A percentile compares a stretch with the other conserved stretches of the same genome.
phyloP scores from a whole-genome alignment of 2,329 filamentous ascomycete genomes.

The Penicillium rolfsii region DNA sequence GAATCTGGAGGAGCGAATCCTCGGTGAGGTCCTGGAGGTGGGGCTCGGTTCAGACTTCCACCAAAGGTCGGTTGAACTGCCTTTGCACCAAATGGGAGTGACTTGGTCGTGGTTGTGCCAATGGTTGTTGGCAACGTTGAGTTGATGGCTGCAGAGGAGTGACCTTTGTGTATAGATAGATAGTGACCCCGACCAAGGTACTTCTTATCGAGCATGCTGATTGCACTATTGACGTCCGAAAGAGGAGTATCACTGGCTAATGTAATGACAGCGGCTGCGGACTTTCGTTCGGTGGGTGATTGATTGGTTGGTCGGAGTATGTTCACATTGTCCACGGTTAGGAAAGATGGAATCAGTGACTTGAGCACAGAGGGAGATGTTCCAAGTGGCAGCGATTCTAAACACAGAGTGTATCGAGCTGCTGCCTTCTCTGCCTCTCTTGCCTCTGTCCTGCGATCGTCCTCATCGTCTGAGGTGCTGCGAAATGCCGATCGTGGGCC shows the following conservation, averaged over 20 bases:
- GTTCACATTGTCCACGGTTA: constrained; percentile 74
- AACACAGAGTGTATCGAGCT: constrained; percentile 59
- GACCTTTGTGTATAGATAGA: constrained; percentile 76
- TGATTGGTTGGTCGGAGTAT: constrained; percentile 62
- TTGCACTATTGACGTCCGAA: constrained; percentile 78
- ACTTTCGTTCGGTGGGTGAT: constrained; percentile 64
- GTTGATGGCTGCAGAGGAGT: constrained; percentile 74
- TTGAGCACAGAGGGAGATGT: constrained; percentile 56
- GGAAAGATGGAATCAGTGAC: constrained; percentile 53
- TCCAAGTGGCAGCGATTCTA: constrained; percentile 58
- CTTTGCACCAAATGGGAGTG: constrained; percentile 78
- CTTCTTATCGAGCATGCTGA: constrained; percentile 76
- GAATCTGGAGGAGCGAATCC: constrained; percentile 78
- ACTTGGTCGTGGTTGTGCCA: constrained; percentile 53
- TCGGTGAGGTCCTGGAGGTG: constrained; percentile 54
- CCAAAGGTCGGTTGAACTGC: constrained; percentile 56
- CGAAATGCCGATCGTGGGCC: constrained; percentile 47
- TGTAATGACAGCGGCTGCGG: constrained; percentile 76
- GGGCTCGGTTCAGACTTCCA: constrained; percentile 54
- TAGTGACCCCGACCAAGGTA: constrained; percentile 87
- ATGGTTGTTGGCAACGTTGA: constrained; percentile 55
- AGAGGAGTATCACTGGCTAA: constrained; percentile 78
- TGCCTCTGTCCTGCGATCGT: constrained; percentile 44
- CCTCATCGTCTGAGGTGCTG: constrained; percentile 48
- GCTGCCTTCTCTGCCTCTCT: constrained; percentile 52